Percentiles rank a stretch among this genome's conserved stretches.
Conservation (phyloP, 2,329 filamentous ascomycete species). For the Ceratocystis ficicola region DNA sequence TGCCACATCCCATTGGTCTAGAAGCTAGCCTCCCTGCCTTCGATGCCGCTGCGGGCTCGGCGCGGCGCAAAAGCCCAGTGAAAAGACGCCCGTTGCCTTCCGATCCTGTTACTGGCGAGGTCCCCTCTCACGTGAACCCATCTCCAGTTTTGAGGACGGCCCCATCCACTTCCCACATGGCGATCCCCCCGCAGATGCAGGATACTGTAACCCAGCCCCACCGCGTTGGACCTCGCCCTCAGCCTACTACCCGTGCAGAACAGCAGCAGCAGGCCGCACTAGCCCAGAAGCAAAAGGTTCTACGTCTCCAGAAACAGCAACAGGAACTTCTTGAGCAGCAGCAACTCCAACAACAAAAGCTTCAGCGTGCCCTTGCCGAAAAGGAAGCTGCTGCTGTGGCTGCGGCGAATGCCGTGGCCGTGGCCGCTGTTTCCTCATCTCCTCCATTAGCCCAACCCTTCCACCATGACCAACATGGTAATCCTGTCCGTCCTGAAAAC, state of each 20-base stretch:
- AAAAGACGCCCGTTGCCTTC: conserved; percentile 76
- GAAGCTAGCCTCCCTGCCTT: conserved; percentile 27
- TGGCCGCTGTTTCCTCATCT: conserved; percentile 28
- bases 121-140: conserved; percentile 27
- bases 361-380: conserved; percentile 27
- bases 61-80: conserved; percentile 47
- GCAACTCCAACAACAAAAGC: conserved; percentile 30
- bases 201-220: conserved; percentile 18
- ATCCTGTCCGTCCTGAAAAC: not conserved
- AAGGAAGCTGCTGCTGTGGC: conserved; percentile 28
- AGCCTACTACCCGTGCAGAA: conserved; percentile 23
- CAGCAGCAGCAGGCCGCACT: conserved; percentile 19
- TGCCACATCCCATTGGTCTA: conserved; percentile 35
- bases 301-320: conserved; percentile 26
- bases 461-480: not conserved
- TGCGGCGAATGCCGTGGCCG: conserved; percentile 28
- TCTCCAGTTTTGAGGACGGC: not conserved
- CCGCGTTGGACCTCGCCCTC: conserved; percentile 21
- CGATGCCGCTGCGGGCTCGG: conserved; percentile 26
- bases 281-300: conserved; percentile 27
- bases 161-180: conserved; percentile 16
- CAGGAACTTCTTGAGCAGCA: conserved; percentile 27
- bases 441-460: conserved; percentile 16
- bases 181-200: conserved; percentile 21
- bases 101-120: conserved; percentile 54